A percentile compares a stretch with the other conserved stretches of the same genome.
Conservation (phyloP, 345 rosid genomes). For the Pseudoturritis turrita region DNA sequence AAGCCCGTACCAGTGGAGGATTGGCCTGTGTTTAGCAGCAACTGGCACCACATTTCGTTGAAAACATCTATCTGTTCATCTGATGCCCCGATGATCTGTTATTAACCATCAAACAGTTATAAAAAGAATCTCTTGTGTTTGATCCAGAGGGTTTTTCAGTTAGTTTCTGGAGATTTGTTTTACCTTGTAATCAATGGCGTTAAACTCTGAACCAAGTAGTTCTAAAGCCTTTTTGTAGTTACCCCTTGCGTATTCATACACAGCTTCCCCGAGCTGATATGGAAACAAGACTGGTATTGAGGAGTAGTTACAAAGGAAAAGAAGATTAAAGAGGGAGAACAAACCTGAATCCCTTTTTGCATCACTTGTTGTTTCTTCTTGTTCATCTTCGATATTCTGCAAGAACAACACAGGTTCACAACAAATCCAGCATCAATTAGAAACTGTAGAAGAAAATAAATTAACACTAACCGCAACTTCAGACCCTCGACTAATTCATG, state of each 20-base stretch:
- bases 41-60: constrained; percentile 68
- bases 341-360: constrained; percentile 68
- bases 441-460: background rate
- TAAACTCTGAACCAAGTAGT: constrained; percentile 64
- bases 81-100: constrained; percentile 77
- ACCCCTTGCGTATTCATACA: constrained; percentile 59
- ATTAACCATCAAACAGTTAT: background rate
- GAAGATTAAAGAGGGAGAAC: constrained; percentile 22
- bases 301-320: background rate
- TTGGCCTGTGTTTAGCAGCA: constrained; percentile 64
- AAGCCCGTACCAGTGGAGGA: constrained; percentile 47
- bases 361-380: constrained; percentile 73
- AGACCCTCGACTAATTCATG: constrained; percentile 63
- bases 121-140: background rate
- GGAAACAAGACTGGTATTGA: constrained; percentile 4
- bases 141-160: background rate
- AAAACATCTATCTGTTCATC: constrained; percentile 93
- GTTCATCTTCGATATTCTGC: constrained; percentile 57
- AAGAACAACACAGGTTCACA: constrained; percentile 19
- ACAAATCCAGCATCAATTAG: background rate
- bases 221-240: constrained; percentile 47
- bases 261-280: constrained; percentile 72
- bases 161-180: background rate
- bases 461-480: constrained; percentile 51
- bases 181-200: constrained; percentile 67